These are phyloP conservation scores for Ramaria sp. DNA, from an alignment of 768 basidiomycete species.

Conservation along the genomic window DNA sequence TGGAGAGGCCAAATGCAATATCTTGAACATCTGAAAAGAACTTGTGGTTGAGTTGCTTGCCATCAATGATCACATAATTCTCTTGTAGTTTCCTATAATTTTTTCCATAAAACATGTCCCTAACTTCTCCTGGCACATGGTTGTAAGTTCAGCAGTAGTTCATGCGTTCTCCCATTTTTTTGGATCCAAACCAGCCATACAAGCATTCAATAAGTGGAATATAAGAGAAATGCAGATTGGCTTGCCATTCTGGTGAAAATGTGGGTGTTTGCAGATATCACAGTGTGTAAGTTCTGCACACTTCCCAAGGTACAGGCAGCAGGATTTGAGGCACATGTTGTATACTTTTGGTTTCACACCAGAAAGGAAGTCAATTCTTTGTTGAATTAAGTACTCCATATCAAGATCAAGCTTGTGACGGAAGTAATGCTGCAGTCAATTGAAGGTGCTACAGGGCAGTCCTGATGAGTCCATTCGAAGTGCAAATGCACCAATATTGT, in stretches of 20 bases:
- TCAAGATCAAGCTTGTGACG: not conserved
- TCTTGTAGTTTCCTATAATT: constrained; percentile 15
- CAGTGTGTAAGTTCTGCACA: constrained; percentile 21
- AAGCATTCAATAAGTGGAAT: constrained; percentile 30
- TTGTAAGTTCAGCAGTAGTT: constrained; percentile 20
- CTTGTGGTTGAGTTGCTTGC: constrained; percentile 13
- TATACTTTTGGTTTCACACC: constrained; percentile 22
- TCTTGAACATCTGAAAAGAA: constrained; percentile 31
- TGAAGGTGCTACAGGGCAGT: not conserved
- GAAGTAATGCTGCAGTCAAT: not conserved
- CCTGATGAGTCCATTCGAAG: not conserved
- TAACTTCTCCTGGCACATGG: constrained; percentile 14
- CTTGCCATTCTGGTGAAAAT: constrained; percentile 13
- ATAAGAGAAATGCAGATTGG: constrained; percentile 25
- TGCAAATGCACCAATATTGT: not conserved
- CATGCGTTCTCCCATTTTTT: constrained; percentile 15
- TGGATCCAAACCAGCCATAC: constrained; percentile 15
- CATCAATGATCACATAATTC: constrained; percentile 20
- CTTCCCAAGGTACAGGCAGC: constrained; percentile 27
- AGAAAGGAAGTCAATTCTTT: too few relatives aligned
- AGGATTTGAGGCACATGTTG: constrained; percentile 35
- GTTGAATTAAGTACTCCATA: not conserved
- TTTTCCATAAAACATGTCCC: constrained; percentile 30
- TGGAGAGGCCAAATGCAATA: constrained; percentile 31
- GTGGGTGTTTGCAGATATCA: constrained; percentile 25